phyloP scores from a whole-genome alignment of 108 stramenopile species.

The Chaetoceros tenuissimus region DNA sequence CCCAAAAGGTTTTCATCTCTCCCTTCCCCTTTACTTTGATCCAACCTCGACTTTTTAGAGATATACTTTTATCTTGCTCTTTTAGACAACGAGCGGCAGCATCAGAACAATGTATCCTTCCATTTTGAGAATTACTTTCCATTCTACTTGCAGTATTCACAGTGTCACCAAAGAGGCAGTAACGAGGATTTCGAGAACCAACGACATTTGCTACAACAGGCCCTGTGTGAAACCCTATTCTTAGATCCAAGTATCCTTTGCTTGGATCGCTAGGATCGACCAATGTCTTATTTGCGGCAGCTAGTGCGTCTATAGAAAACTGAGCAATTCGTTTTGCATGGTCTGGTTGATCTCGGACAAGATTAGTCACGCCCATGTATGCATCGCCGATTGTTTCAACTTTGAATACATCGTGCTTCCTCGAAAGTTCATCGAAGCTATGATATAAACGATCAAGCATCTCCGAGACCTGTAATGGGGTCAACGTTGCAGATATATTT shows the following conservation, averaged over 20 bases:
- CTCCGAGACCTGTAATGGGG: slow-evolving; percentile 20
- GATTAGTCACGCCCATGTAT: slow-evolving; percentile 36
- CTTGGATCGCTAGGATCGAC: slow-evolving; percentile 40
- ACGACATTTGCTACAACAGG: slow-evolving; percentile 66
- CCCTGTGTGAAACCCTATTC: slow-evolving; percentile 65
- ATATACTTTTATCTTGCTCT: slow-evolving; percentile 24
- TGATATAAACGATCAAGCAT: slow-evolving; percentile 27
- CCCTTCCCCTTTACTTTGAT: slow-evolving; percentile 49
- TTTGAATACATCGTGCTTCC: slow-evolving; percentile 28
- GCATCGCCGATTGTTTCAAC: slow-evolving; percentile 38
- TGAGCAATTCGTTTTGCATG: slow-evolving; percentile 66
- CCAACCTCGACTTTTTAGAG: slow-evolving; percentile 21
- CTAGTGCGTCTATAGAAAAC: slow-evolving; percentile 58
- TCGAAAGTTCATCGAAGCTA: slow-evolving; percentile 16
- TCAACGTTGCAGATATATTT: slow-evolving; percentile 4
- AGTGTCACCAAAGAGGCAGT: slow-evolving; percentile 69
- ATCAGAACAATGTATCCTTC: slow-evolving; percentile 49
- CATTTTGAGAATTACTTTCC: slow-evolving; percentile 40
- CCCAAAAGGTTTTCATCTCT: slow-evolving; percentile 41
- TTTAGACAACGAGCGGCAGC: slow-evolving; percentile 33
- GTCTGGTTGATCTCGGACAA: slow-evolving; percentile 53
- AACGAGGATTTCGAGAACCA: slow-evolving; percentile 56
- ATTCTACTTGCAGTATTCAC: slow-evolving; percentile 60
- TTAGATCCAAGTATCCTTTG: slow-evolving; percentile 51
- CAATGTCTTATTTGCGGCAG: slow-evolving; percentile 39